These are phyloP conservation scores for Sindora glabra DNA, from an alignment of 306 rosid species.

Conservation along the genomic window DNA sequence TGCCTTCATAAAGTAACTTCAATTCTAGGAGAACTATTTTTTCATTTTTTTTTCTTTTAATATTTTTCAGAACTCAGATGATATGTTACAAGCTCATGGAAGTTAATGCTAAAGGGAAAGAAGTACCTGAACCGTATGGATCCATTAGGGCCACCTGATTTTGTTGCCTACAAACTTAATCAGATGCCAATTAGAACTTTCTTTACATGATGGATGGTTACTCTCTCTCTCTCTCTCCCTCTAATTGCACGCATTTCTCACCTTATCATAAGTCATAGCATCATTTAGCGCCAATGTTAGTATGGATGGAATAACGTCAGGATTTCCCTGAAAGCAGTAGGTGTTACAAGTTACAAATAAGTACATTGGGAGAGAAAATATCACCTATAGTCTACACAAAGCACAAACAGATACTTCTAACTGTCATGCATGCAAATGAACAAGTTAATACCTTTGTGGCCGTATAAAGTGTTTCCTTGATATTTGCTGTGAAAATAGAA, in stretches of 20 bases:
- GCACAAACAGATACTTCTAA: slow-evolving; percentile 1
- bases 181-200: slow-evolving; percentile 24
- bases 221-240: not conserved
- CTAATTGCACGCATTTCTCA: too few relatives aligned
- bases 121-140: slow-evolving; percentile 84
- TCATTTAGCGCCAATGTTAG: slow-evolving; percentile 78
- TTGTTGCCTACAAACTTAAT: slow-evolving; percentile 76
- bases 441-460: slow-evolving; percentile 55
- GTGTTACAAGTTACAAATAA: slow-evolving; percentile 1
- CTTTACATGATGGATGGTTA: slow-evolving; percentile 4
- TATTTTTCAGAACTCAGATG: too few relatives aligned
- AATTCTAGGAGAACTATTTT: not conserved
- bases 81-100: not conserved
- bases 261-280: slow-evolving; percentile 86
- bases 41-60: too few relatives aligned
- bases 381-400: slow-evolving; percentile 3
- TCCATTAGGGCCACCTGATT: slow-evolving; percentile 94
- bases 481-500: slow-evolving; percentile 42
- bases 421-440: not conserved
- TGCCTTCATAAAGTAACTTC: not conserved
- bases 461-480: slow-evolving; percentile 54
- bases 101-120: slow-evolving; percentile 5
- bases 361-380: not conserved
- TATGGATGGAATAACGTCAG: slow-evolving; percentile 58
- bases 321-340: slow-evolving; percentile 54